Base-by-base conservation (phyloP, 192 early-diverging fungal genomes). In the Hyaloraphidium curvatum region DNA sequence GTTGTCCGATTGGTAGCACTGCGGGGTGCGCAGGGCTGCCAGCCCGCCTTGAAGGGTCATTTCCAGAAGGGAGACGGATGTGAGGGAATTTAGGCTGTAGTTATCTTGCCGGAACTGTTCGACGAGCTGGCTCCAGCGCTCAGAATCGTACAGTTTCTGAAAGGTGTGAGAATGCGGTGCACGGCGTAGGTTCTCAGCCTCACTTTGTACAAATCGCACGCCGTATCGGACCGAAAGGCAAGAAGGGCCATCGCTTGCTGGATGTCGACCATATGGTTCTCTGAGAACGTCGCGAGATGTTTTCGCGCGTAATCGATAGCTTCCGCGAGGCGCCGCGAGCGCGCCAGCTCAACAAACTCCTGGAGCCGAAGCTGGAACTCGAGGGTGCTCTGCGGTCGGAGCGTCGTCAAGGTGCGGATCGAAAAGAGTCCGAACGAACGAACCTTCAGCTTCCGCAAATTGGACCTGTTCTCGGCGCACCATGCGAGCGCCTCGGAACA, bases 311-410 rank as follows among this genome's bases (percentile, higher is more conserved):
- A 95, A 3, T 58, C 61, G 40, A 99, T 86, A 0, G 91, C 93
- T 3, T 82, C 85, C 21, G 63, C 53, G 11, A 63, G 63, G 23
- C 79, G 74, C 19, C 71, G 65, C 7, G 55, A 71, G 22, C 87
- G 71, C 1, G 78, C 79, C 37, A 94, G 73, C 58, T 99, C 91
- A 30, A 99, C 78, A 62, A 81, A 90, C 63, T 99, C 96, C 67
- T 96, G 93, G 31, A 94, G 56, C 0, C 89, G 77, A 54, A 97
- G 72, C 59, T 94, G 84, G 70, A 99, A 99, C 65, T 99, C 96
- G 33, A 99, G 65, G 4, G 86, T 80, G 64, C 89, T 95, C 84
- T 98, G 53, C 19, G 4, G 9, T 21, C 21, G 21, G 33, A 53
- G 28, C n/a, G n/a, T n/a, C n/a, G n/a, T n/a, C n/a, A n/a, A n/a